Percentiles rank a stretch among this genome's conserved stretches.
Evolutionary conservation across 2,329 filamentous ascomycete genomes (phyloP).

Genomic region (Hypoxylon sp.): DNA sequence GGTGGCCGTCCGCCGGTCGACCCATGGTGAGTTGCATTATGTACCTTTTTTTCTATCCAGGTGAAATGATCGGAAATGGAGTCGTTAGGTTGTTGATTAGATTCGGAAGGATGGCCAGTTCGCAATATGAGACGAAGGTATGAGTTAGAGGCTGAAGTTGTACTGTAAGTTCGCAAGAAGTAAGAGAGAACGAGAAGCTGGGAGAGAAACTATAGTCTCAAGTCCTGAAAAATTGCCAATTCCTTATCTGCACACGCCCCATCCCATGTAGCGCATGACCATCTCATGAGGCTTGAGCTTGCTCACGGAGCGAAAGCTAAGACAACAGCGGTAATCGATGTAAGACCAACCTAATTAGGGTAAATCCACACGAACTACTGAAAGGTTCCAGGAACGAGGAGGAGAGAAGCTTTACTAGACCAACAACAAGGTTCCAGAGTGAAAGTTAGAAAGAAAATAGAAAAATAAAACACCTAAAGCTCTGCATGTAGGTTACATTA

Average conservation of each 20-base stretch:
- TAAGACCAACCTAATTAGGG: constrained; percentile 27
- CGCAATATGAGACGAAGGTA: constrained; percentile 19
- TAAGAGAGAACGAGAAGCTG: constrained; percentile 2
- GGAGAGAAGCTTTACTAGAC: constrained; percentile 24
- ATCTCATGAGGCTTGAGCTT: constrained; percentile 32
- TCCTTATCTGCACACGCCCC: constrained; percentile 20
- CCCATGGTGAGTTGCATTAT: constrained; percentile 45
- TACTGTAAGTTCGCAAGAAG: constrained; percentile 12
- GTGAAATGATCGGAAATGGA: constrained; percentile 5
- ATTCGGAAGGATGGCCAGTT: constrained; percentile 10
- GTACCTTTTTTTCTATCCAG: constrained; percentile 7
- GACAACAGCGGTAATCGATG: constrained; percentile 37
- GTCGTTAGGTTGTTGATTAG: constrained; percentile 5
- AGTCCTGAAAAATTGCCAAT: constrained; percentile 14
- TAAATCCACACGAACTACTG: constrained; percentile 14
- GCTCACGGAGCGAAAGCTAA: constrained; percentile 19
- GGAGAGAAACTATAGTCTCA: constrained; percentile 17
- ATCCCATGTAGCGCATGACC: constrained; percentile 29
- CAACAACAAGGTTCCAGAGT: constrained; percentile 35
- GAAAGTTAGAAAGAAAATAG: constrained; percentile 32
- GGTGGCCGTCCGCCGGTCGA: constrained; percentile 26
- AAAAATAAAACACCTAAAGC: neutral
- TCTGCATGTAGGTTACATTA: constrained; percentile 34
- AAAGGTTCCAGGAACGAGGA: constrained; percentile 12
- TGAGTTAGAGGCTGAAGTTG: constrained; percentile 14